Conservation (phyloP, 1,284 basidiomycete genomes). For the Coriolopsis trogii region DNA sequence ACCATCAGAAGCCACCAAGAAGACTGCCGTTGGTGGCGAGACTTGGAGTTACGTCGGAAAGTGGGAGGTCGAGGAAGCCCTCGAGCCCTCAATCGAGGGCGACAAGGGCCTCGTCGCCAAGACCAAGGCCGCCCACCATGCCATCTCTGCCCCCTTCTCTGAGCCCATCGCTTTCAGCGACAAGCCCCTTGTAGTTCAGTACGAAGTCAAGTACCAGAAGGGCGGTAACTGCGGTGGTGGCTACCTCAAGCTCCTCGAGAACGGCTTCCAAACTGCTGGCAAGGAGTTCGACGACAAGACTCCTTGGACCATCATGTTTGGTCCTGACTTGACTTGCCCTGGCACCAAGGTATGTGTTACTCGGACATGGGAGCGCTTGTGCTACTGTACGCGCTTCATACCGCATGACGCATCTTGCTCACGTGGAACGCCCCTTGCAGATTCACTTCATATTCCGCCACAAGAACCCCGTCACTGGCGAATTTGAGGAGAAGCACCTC, state of each 20-base stretch:
- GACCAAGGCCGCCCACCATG: conserved; percentile 93
- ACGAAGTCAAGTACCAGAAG: conserved; percentile 99
- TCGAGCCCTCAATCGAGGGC: conserved; percentile 71
- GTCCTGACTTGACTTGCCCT: conserved; percentile 86
- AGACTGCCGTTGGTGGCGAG: conserved; percentile 91
- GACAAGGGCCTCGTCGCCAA: conserved; percentile 92
- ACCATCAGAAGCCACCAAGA: conserved; percentile 96
- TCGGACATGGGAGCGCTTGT: background rate
- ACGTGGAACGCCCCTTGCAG: conserved; percentile 39
- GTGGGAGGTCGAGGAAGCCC: conserved; percentile 94
- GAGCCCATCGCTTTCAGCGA: conserved; percentile 81
- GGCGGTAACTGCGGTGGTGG: conserved; percentile 99
- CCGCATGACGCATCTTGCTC: conserved; percentile 6
- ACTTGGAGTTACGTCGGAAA: conserved; percentile 97
- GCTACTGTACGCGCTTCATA: background rate
- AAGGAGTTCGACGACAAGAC: conserved; percentile 97
- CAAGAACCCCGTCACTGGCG: conserved; percentile 89
- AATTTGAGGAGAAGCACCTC: conserved; percentile 98
- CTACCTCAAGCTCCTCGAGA: conserved; percentile 95
- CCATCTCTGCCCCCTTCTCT: conserved; percentile 92
- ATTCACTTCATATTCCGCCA: conserved; percentile 98
- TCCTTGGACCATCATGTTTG: conserved; percentile 98
- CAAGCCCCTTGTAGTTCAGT: conserved; percentile 95
- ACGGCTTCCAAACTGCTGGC: conserved; percentile 89
- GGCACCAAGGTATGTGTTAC: conserved; percentile 70